A percentile compares a stretch with the other conserved stretches of the same genome.
phyloP scores from a whole-genome alignment of 1,284 basidiomycete species.

The Cutaneotrichosporon cavernicola region DNA sequence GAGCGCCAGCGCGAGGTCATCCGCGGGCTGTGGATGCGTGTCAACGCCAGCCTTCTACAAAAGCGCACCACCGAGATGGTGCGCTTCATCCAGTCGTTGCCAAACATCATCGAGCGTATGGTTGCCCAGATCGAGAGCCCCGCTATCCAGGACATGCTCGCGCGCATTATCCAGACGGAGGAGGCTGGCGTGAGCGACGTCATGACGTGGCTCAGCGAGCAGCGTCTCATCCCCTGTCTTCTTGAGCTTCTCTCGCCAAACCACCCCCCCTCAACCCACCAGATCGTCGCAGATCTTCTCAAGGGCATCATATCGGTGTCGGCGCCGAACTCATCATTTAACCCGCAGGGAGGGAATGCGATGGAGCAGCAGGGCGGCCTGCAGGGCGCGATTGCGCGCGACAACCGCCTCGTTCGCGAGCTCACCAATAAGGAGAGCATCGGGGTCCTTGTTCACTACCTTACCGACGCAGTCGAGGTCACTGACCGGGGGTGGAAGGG shows the following conservation, averaged over 20 bases:
- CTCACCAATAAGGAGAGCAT: conserved; percentile 77
- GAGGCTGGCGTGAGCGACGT: conserved; percentile 81
- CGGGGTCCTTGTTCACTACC: conserved; percentile 71
- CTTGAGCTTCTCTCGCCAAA: conserved; percentile 79
- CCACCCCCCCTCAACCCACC: conserved; percentile 75
- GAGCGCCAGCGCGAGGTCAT: conserved; percentile 56
- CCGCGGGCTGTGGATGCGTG: conserved; percentile 67
- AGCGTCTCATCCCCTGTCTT: conserved; percentile 78
- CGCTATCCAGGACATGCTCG: conserved; percentile 86
- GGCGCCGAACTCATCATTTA: conserved; percentile 65
- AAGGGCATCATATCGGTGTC: conserved; percentile 95
- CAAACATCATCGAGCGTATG: conserved; percentile 77
- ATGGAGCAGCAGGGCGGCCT: conserved; percentile 54
- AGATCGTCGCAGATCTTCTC: conserved; percentile 84
- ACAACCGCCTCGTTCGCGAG: conserved; percentile 84
- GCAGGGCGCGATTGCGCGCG: conserved; percentile 36
- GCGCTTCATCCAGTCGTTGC: conserved; percentile 80
- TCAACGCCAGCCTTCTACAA: conserved; percentile 78
- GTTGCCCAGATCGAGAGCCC: conserved; percentile 84
- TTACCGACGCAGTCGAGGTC: conserved; percentile 67
- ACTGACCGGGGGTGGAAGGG: conserved; percentile 38
- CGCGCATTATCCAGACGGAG: conserved; percentile 89
- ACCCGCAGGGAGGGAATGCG: conserved; percentile 63
- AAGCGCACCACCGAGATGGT: conserved; percentile 95
- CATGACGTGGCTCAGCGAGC: conserved; percentile 86